Conservation (phyloP, 129 eudicot species). For the Arctium minus region DNA sequence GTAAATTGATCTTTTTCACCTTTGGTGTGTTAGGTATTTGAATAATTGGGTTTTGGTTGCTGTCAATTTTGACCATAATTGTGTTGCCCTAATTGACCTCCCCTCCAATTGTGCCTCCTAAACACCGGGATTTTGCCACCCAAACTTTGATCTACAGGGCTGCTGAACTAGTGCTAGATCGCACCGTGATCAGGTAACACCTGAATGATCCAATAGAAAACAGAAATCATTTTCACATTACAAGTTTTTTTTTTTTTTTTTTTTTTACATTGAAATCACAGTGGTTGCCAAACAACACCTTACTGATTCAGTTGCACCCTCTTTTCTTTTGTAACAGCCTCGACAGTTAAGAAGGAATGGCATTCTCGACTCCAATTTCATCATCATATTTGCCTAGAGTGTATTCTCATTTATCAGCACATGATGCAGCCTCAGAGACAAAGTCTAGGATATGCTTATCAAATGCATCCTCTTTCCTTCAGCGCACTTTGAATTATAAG, state of each 20-base stretch:
- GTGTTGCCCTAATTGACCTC: background rate
- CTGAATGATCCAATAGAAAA: background rate
- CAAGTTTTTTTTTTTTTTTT: background rate
- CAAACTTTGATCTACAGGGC: background rate
- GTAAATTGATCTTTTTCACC: background rate
- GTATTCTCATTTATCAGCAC: constrained; percentile 19
- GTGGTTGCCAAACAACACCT: background rate
- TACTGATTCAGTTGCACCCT: constrained; percentile 8
- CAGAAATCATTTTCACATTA: background rate
- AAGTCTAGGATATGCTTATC: constrained; percentile 27
- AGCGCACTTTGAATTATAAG: constrained; percentile 27
- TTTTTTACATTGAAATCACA: background rate
- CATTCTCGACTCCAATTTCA: constrained; percentile 32
- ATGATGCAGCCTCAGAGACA: constrained; percentile 3
- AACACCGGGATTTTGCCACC: background rate
- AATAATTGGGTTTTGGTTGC: constrained; percentile 1
- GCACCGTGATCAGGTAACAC: background rate
- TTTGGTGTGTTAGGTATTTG: constrained; percentile 2
- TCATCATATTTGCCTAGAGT: constrained; percentile 27
- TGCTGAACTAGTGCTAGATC: background rate
- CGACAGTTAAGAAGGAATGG: constrained; percentile 24
- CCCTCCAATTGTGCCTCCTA: background rate
- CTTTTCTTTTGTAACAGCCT: background rate
- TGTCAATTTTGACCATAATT: background rate
- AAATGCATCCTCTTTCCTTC: constrained; percentile 26